Conservation (phyloP, 768 basidiomycete genomes). For the Collybia sp. region DNA sequence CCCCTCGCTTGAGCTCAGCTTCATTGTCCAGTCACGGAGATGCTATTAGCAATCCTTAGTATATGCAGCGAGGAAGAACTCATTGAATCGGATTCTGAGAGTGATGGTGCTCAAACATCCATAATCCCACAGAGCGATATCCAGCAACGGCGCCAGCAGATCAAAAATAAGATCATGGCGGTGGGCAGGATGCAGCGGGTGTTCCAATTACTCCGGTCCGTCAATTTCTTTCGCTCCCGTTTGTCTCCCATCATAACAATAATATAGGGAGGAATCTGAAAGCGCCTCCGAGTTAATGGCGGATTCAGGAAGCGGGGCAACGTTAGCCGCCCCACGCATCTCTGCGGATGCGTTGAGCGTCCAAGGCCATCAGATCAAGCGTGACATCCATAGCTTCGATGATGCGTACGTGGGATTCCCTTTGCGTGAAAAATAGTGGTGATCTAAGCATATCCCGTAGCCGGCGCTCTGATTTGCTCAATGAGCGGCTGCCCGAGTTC, state of each 20-base stretch:
- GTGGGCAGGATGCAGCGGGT: slow-evolving; percentile 90
- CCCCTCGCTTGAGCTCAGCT: background rate
- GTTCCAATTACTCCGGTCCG: slow-evolving; percentile 84
- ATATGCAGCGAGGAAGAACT: slow-evolving; percentile 95
- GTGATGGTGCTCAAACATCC: slow-evolving; percentile 29
- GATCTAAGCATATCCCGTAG: slow-evolving; percentile 26
- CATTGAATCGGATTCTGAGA: slow-evolving; percentile 45
- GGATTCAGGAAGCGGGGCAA: slow-evolving; percentile 23
- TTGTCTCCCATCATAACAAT: background rate
- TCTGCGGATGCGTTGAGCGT: slow-evolving; percentile 58
- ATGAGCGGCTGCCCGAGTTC: slow-evolving; percentile 70
- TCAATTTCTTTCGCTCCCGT: slow-evolving; percentile 5
- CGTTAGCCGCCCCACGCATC: slow-evolving; percentile 19
- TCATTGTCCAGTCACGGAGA: slow-evolving; percentile 76
- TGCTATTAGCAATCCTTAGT: slow-evolving; percentile 91
- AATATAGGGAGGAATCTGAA: slow-evolving; percentile 69
- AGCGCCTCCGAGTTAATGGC: slow-evolving; percentile 63
- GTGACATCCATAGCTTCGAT: slow-evolving; percentile 66
- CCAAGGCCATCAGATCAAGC: slow-evolving; percentile 52
- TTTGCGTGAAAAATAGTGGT: background rate
- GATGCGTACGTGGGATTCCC: slow-evolving; percentile 55
- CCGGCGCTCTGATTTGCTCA: slow-evolving; percentile 66
- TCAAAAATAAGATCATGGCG: slow-evolving; percentile 92
- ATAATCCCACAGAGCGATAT: slow-evolving; percentile 34
- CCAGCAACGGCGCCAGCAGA: slow-evolving; percentile 60